phyloP scores from a whole-genome alignment of 352 stramenopile species.

The Globisporangium nagaii region DNA sequence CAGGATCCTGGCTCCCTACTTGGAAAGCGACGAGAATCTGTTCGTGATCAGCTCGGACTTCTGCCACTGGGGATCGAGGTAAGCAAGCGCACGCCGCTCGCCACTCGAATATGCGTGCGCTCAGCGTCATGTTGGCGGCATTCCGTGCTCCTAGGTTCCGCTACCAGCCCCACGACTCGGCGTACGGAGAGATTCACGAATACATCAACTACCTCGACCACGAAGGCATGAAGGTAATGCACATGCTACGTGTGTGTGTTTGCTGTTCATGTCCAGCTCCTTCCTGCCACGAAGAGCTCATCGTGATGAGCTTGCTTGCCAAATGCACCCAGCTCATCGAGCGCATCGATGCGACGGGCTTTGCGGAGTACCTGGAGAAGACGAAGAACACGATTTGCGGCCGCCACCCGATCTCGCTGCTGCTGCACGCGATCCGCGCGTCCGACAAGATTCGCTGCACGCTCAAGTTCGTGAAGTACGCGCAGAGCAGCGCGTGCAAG shows the following conservation, averaged over 20 bases:
- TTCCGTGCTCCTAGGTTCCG: constrained; percentile 53
- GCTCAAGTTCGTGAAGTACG: constrained; percentile 93
- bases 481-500: constrained; percentile 86
- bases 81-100: not conserved
- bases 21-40: constrained; percentile 90
- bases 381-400: constrained; percentile 97
- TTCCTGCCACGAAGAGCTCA: no score
- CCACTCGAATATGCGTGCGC: not conserved
- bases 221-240: constrained; percentile 67
- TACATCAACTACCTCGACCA: constrained; percentile 95
- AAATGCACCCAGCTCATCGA: constrained; percentile 80
- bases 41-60: constrained; percentile 97
- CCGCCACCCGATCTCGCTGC: constrained; percentile 90
- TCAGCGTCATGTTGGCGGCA: not conserved
- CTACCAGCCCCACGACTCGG: constrained; percentile 84
- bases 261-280: not conserved
- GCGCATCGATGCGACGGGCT: constrained; percentile 85
- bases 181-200: constrained; percentile 90
- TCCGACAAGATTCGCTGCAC: constrained; percentile 51
- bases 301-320: no score
- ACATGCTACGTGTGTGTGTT: not conserved
- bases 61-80: constrained; percentile 94
- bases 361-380: constrained; percentile 92
- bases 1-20: constrained; percentile 88
- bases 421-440: constrained; percentile 60